Evolutionary conservation across 2,329 filamentous ascomycete genomes (phyloP).

Genomic region (Exutisphaerella laricina): DNA sequence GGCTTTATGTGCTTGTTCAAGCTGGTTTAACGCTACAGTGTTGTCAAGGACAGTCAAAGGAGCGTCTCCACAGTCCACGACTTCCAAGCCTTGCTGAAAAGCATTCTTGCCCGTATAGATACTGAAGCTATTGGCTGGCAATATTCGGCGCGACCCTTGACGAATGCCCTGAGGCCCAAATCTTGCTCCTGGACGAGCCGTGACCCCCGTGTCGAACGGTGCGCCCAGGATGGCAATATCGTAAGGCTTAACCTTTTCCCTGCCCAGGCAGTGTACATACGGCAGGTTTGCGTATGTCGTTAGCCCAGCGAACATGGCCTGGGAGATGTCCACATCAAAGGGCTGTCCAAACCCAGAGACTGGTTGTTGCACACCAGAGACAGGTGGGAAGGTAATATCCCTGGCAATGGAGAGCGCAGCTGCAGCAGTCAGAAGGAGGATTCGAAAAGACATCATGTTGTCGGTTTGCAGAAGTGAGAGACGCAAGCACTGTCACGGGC

Average conservation of each 20-base stretch:
- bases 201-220: constrained; percentile 61
- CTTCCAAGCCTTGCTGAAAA: constrained; percentile 43
- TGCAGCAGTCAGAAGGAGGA: neutral
- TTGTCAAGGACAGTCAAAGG: constrained; percentile 47
- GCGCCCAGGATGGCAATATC: constrained; percentile 66
- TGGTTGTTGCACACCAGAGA: constrained; percentile 35
- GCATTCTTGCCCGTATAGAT: constrained; percentile 40
- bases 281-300: constrained; percentile 46
- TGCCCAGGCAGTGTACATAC: constrained; percentile 43
- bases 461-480: neutral
- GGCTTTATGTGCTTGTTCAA: constrained; percentile 49
- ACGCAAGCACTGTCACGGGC: neutral
- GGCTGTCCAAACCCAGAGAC: constrained; percentile 16
- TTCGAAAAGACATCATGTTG: neutral
- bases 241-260: constrained; percentile 38
- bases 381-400: constrained; percentile 43
- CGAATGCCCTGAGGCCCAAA: constrained; percentile 51
- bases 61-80: constrained; percentile 53
- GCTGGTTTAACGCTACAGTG: constrained; percentile 50
- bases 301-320: constrained; percentile 37
- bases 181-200: constrained; percentile 50
- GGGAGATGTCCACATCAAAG: constrained; percentile 22
- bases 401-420: constrained; percentile 22
- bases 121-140: constrained; percentile 37
- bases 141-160: constrained; percentile 45